Percentiles rank a stretch among this genome's conserved stretches.
phyloP scores from a whole-genome alignment of 495 filamentous ascomycete species.

The Xylaria bambusicola region DNA sequence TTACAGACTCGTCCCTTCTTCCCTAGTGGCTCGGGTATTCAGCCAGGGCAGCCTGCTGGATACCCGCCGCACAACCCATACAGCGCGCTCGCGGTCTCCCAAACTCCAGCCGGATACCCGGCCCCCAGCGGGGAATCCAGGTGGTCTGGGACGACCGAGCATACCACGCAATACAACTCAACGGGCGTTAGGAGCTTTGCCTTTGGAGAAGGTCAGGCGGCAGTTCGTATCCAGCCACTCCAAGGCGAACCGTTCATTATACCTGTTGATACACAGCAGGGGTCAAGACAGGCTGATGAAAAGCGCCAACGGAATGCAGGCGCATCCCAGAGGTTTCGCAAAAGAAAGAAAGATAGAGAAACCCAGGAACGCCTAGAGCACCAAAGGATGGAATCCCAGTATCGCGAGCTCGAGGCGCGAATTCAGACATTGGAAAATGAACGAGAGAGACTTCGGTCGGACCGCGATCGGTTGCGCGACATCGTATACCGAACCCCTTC shows the following conservation, averaged over 20 bases:
- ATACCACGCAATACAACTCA: constrained; percentile 21
- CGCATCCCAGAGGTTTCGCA: constrained; percentile 85
- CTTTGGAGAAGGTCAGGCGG: constrained; percentile 45
- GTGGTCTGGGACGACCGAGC: constrained; percentile 33
- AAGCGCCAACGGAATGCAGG: constrained; percentile 93
- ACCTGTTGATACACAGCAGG: constrained; percentile 74
- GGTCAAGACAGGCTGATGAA: constrained; percentile 82
- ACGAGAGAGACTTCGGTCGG: constrained; percentile 49
- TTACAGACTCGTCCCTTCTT: constrained; percentile 9
- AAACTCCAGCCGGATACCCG: constrained; percentile 12
- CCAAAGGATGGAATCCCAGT: constrained; percentile 62
- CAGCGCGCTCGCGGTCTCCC: constrained; percentile 20
- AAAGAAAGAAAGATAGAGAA: constrained; percentile 87
- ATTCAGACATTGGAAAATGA: constrained; percentile 53
- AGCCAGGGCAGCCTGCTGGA: constrained; percentile 20
- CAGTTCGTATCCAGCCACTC: constrained; percentile 40
- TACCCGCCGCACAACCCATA: constrained; percentile 10
- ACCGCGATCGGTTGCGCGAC: constrained; percentile 70
- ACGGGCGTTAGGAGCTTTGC: constrained; percentile 35
- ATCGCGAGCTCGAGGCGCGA: constrained; percentile 46
- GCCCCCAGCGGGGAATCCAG: constrained; percentile 33
- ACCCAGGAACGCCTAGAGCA: constrained; percentile 65
- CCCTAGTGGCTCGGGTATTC: constrained; percentile 23
- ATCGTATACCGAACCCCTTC: constrained; percentile 56
- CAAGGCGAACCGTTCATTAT: constrained; percentile 57